Percentiles rank a stretch among this genome's conserved stretches.
phyloP scores from a whole-genome alignment of 306 rosid genomes.

The Prosopis cineraria region DNA sequence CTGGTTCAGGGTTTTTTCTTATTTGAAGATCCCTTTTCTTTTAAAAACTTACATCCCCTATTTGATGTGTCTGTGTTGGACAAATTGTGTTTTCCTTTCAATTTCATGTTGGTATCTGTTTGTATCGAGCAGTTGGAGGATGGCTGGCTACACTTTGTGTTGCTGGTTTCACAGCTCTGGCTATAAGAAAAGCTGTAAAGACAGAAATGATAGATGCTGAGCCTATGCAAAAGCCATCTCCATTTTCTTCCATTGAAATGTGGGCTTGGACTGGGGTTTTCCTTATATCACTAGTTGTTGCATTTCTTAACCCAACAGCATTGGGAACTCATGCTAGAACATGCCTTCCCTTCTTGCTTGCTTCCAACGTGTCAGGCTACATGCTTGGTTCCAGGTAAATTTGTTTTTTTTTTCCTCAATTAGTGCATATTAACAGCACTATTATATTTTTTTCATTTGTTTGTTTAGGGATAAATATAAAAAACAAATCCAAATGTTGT shows the following conservation, averaged over 20 bases:
- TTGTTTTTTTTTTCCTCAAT: slow-evolving; percentile 14
- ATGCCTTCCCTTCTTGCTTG: slow-evolving; percentile 91
- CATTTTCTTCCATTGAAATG: slow-evolving; percentile 73
- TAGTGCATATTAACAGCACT: neutral
- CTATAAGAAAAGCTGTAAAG: slow-evolving; percentile 81
- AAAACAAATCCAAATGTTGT: neutral
- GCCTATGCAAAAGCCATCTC: slow-evolving; percentile 86
- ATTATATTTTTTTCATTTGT: neutral
- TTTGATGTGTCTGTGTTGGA: neutral
- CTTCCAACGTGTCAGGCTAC: slow-evolving; percentile 90
- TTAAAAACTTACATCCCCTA: neutral
- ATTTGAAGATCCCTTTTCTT: neutral
- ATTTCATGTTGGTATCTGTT: slow-evolving; percentile 27
- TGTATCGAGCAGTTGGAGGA: slow-evolving; percentile 71
- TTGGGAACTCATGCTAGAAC: slow-evolving; percentile 92
- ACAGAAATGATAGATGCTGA: slow-evolving; percentile 86
- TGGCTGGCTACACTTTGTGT: slow-evolving; percentile 90
- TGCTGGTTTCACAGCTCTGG: slow-evolving; percentile 86
- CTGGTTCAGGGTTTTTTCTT: neutral
- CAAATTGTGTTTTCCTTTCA: slow-evolving; percentile 7
- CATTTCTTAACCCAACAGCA: slow-evolving; percentile 68
- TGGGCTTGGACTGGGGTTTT: slow-evolving; percentile 80
- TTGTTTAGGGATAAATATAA: neutral
- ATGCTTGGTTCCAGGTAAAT: slow-evolving; percentile 87
- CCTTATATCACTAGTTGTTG: slow-evolving; percentile 61